Conservation (phyloP, 176 grass and related monocot species). For the Eragrostis nindensis region DNA sequence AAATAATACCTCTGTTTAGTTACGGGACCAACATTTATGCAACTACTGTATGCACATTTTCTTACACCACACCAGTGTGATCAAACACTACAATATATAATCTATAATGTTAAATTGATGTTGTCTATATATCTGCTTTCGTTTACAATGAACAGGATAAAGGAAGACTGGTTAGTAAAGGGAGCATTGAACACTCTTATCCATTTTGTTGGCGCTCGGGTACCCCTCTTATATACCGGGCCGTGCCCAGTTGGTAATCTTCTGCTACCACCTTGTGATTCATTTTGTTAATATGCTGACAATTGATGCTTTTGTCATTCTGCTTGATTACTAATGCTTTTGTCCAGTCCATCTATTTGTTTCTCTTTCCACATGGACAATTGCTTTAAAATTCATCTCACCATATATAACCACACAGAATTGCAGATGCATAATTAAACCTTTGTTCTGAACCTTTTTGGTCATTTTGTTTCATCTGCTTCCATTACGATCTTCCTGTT, state of each 20-base stretch:
- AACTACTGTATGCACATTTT: slow-evolving; percentile 5
- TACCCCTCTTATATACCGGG: slow-evolving; percentile 95
- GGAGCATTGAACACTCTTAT: slow-evolving; percentile 93
- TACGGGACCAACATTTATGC: slow-evolving; percentile 21
- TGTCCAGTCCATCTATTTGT: slow-evolving; percentile 22
- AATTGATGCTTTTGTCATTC: slow-evolving; percentile 18
- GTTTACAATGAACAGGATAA: slow-evolving; percentile 69
- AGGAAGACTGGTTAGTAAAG: slow-evolving; percentile 88
- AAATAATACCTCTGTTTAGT: slow-evolving; percentile 3
- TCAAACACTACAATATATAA: slow-evolving; percentile 5
- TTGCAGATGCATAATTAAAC: neutral
- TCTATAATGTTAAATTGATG: slow-evolving; percentile 9
- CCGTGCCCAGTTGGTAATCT: slow-evolving; percentile 97
- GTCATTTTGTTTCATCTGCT: slow-evolving; percentile 8
- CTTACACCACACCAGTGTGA: slow-evolving; percentile 28
- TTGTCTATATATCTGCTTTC: slow-evolving; percentile 8
- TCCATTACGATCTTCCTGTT: neutral
- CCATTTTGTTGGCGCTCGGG: slow-evolving; percentile 99
- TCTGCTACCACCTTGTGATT: slow-evolving; percentile 39
- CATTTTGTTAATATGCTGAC: slow-evolving; percentile 7
- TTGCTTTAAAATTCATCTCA: slow-evolving; percentile 8
- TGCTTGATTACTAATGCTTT: slow-evolving; percentile 13
- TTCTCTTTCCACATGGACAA: slow-evolving; percentile 24
- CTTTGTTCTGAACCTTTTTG: slow-evolving; percentile 27
- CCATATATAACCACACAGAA: neutral